Evolutionary conservation across 2,329 filamentous ascomycete species (phyloP), one percentile per base, ranked within the genome.

Genomic region (Colletotrichum falcatum): DNA sequence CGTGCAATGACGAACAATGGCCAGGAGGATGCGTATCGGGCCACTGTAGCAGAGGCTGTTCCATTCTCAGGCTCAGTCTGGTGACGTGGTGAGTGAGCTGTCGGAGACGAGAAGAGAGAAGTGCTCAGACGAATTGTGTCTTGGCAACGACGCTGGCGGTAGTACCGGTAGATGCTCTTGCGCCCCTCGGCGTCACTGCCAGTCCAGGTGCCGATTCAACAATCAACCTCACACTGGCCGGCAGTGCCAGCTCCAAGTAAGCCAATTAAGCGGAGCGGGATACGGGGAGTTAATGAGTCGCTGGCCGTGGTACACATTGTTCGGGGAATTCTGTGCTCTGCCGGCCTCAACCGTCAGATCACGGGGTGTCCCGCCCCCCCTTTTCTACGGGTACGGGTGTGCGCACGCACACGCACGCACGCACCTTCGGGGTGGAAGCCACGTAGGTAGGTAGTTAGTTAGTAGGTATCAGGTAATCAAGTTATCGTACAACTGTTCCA

Each of bases 1-100:
- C 46, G 37, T 71, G 37, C 30, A 55, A 70, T 62, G 67, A 66
- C 58, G 64, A 68, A 63, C 14, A 33, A 42, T 7, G n/a, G 9
- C n/a, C 26, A n/a, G 23, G 26, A 55, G 33, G 39, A 46, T 59
- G 58, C 37, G 62, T 56, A 35, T 33, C 51, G 23, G 28, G 55
- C 20, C 16, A 33, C 33, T 26, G 59, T 42, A 61, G 46, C 28
- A 67, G 68, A 71, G 44, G 28, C 51, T 62, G 56, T 39, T n/a
- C 48, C 26, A 61, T 58, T 61, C 44, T 39, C 44, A 51, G 44
- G 14, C 37, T 20, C 33, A 7, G 16, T n/a, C 23, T 49, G 59
- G n/a, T 26, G 44, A 48, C 14, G 42, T 44, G 7, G 28, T 23
- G 39, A 8, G 28, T 35, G 62, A 49, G 30, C 14, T 42, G 26